Conservation (phyloP, 345 rosid genomes). For the Bruguiera gymnorhiza region DNA sequence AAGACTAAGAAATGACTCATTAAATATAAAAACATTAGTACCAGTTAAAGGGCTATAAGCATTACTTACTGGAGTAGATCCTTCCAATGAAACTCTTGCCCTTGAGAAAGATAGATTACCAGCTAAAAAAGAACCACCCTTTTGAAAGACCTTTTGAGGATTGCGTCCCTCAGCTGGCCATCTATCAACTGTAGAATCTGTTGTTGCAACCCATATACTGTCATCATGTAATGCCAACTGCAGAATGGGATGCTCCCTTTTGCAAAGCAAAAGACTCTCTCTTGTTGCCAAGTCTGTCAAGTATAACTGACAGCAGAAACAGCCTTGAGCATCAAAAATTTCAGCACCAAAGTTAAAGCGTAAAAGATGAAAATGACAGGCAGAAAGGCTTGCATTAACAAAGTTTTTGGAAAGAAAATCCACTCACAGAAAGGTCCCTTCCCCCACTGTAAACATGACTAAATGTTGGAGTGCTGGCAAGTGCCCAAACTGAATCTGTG, state of each 20-base stretch:
- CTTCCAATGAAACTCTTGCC: slow-evolving; percentile 96
- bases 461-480: slow-evolving; percentile 92
- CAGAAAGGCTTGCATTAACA: neutral
- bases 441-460: slow-evolving; percentile 99
- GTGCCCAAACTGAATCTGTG: slow-evolving; percentile 99
- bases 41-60: neutral
- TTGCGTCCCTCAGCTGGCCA: slow-evolving; percentile 92
- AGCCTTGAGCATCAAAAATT: slow-evolving; percentile 19
- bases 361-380: slow-evolving; percentile 6
- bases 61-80: slow-evolving; percentile 77
- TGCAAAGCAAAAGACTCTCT: slow-evolving; percentile 91
- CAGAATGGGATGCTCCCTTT: slow-evolving; percentile 81
- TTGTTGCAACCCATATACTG: slow-evolving; percentile 89
- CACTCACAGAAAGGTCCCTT: slow-evolving; percentile 95
- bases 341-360: slow-evolving; percentile 6
- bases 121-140: slow-evolving; percentile 93
- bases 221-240: slow-evolving; percentile 91
- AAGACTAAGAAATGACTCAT: neutral
- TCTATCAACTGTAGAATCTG: slow-evolving; percentile 81
- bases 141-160: slow-evolving; percentile 82
- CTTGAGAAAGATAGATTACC: slow-evolving; percentile 96
- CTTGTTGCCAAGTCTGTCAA: slow-evolving; percentile 95
- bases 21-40: neutral
- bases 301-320: slow-evolving; percentile 60
- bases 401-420: slow-evolving; percentile 7